A percentile compares a stretch with the other conserved stretches of the same genome.
phyloP scores from a whole-genome alignment of 108 stramenopile species.

The Pinguiococcus pyrenoidosus region DNA sequence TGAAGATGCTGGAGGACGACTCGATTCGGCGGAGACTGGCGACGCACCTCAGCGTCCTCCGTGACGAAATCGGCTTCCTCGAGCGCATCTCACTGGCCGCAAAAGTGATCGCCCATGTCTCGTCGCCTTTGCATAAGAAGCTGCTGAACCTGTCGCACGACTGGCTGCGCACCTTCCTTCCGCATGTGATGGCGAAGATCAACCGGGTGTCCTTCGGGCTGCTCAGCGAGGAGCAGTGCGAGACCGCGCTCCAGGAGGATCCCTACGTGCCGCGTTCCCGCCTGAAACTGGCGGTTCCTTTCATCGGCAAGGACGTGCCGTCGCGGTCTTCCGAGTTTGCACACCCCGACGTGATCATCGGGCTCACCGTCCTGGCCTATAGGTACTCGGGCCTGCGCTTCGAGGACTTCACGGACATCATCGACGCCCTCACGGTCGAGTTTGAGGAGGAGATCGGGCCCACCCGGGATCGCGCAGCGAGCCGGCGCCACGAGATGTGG shows the following conservation, averaged over 20 bases:
- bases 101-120: not conserved
- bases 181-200: constrained; percentile 12
- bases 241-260: constrained; percentile 5
- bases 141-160: constrained; percentile 5
- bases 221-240: constrained; percentile 5
- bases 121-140: constrained; percentile 14
- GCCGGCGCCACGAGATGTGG: not conserved
- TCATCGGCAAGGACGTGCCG: constrained; percentile 28
- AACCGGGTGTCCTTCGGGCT: constrained; percentile 25
- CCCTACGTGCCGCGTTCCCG: not conserved
- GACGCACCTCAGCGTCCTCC: too few relatives aligned
- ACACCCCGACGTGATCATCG: constrained; percentile 25
- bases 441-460: constrained; percentile 1
- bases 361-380: constrained; percentile 15
- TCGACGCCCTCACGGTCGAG: not conserved
- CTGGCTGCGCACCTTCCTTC: constrained; percentile 18
- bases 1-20: too few relatives aligned
- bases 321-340: constrained; percentile 10
- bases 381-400: constrained; percentile 1
- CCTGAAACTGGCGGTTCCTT: constrained; percentile 17
- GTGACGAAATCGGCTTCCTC: not conserved
- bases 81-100: not conserved
- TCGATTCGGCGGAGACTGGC: too few relatives aligned
- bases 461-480: not conserved
- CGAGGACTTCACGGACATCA: not conserved